These are phyloP conservation scores for Trichoderma koningiopsis DNA, from an alignment of 2,329 filamentous ascomycete genomes.

Conservation along the genomic window DNA sequence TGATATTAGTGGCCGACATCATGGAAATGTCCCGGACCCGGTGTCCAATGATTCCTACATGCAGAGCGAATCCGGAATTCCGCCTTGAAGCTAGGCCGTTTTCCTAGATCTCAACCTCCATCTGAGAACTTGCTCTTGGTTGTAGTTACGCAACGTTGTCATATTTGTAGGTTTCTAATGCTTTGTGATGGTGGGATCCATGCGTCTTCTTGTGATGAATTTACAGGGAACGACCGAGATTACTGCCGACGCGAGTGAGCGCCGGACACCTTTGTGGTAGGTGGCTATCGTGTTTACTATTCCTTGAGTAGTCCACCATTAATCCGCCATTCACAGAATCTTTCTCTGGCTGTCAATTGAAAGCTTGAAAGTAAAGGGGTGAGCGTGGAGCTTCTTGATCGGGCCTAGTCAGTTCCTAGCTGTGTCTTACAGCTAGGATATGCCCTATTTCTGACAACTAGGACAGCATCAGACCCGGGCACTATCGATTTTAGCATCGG, in stretches of 20 bases:
- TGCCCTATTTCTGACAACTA: slow-evolving; percentile 5
- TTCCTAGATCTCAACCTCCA: background rate
- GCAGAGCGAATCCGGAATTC: slow-evolving; percentile 13
- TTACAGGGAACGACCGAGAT: slow-evolving; percentile 9
- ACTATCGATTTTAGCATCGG: slow-evolving; percentile 15
- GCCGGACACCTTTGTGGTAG: background rate
- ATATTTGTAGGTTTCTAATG: background rate
- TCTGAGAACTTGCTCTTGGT: background rate
- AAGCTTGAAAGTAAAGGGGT: slow-evolving; percentile 5
- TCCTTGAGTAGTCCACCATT: background rate
- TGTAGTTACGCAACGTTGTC: background rate
- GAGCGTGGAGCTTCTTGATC: slow-evolving; percentile 15
- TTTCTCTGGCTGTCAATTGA: slow-evolving; percentile 1
- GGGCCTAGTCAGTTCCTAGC: slow-evolving; percentile 10
- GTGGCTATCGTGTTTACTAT: background rate
- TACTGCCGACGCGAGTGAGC: slow-evolving; percentile 12
- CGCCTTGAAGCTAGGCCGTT: background rate
- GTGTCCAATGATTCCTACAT: slow-evolving; percentile 10
- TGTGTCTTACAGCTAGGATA: slow-evolving; percentile 1
- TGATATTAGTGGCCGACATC: slow-evolving; percentile 1
- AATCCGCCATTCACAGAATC: background rate
- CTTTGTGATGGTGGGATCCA: background rate
- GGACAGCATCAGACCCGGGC: slow-evolving; percentile 6
- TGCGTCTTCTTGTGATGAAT: background rate
- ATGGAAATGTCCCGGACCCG: slow-evolving; percentile 2